These are phyloP conservation scores for Spencermartinsiella europaea DNA, from an alignment of 805 yeast species.

Conservation along the genomic window DNA sequence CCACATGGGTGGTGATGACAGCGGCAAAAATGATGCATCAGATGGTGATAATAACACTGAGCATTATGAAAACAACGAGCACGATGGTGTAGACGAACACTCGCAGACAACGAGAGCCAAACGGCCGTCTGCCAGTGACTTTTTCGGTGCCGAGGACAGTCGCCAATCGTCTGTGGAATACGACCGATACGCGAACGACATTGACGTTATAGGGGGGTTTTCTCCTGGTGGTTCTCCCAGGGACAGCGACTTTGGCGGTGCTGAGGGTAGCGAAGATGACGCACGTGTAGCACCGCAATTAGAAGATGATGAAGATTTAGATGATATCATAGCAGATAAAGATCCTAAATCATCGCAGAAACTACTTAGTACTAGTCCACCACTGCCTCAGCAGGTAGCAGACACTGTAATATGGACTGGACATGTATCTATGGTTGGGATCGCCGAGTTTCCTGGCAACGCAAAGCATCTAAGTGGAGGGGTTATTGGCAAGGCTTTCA, in stretches of 20 bases:
- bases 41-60: slow-evolving; percentile 15
- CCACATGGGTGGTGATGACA: slow-evolving; percentile 9
- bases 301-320: slow-evolving; percentile 34
- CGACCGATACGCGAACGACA: slow-evolving; percentile 13
- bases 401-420: slow-evolving; percentile 28
- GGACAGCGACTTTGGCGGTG: not conserved
- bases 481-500: slow-evolving; percentile 24
- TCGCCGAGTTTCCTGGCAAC: slow-evolving; percentile 40
- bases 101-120: not conserved
- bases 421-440: slow-evolving; percentile 43
- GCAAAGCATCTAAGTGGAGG: slow-evolving; percentile 33
- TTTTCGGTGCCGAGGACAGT: not conserved
- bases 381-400: not conserved
- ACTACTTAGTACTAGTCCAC: not conserved
- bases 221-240: slow-evolving; percentile 16
- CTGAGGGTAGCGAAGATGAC: not conserved
- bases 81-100: slow-evolving; percentile 14
- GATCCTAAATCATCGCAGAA: slow-evolving; percentile 3
- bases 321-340: slow-evolving; percentile 24
- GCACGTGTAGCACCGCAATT: too few species aligned
- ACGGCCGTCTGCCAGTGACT: not conserved
- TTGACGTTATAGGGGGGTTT: slow-evolving; percentile 13
- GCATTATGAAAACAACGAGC: slow-evolving; percentile 7
- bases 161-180: slow-evolving; percentile 4
- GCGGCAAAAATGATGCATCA: slow-evolving; percentile 4